A percentile compares a stretch with the other conserved stretches of the same genome.
These are phyloP conservation scores for Cicer yamashitae DNA, from an alignment of 306 rosid species.

Conservation along the genomic window DNA sequence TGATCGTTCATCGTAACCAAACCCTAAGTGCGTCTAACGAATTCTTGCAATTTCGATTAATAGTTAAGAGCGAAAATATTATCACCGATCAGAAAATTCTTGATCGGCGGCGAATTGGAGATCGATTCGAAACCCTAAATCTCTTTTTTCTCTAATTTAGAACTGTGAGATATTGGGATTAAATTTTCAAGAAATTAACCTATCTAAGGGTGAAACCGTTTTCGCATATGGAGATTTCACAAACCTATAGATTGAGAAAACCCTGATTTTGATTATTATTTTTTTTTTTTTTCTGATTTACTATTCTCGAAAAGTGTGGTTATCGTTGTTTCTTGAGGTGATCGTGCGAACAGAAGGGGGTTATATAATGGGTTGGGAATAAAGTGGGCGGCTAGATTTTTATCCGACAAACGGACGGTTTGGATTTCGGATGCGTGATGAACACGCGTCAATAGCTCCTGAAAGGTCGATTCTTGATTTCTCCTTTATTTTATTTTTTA, in stretches of 20 bases:
- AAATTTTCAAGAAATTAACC: conserved; percentile 18
- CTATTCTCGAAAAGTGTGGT: conserved; percentile 35
- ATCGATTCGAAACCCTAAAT: conserved; percentile 56
- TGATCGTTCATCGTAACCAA: conserved; percentile 58
- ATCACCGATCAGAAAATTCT: conserved; percentile 37
- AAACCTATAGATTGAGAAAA: conserved; percentile 25
- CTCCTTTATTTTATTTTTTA: not conserved
- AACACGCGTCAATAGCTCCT: conserved; percentile 40
- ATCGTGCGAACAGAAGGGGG: not conserved
- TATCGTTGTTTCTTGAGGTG: conserved; percentile 18
- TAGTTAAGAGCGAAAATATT: not conserved
- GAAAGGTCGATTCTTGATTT: conserved; percentile 9
- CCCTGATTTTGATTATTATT: conserved; percentile 12
- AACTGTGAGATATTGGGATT: conserved; percentile 37
- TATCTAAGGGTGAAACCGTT: conserved; percentile 25
- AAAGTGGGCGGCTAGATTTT: conserved; percentile 32
- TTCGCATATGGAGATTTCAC: conserved; percentile 21
- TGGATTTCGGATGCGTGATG: conserved; percentile 39
- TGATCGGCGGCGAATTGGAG: conserved; percentile 37
- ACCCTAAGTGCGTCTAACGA: conserved; percentile 40
- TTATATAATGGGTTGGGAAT: conserved; percentile 38
- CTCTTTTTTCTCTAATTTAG: conserved; percentile 12
- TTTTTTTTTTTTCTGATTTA: not conserved
- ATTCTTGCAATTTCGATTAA: conserved; percentile 8
- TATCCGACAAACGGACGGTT: conserved; percentile 20